Evolutionary conservation across 495 filamentous ascomycete genomes (phyloP), one percentile per base, ranked within the genome.

Genomic region (Pseudotulostoma volvatum): DNA sequence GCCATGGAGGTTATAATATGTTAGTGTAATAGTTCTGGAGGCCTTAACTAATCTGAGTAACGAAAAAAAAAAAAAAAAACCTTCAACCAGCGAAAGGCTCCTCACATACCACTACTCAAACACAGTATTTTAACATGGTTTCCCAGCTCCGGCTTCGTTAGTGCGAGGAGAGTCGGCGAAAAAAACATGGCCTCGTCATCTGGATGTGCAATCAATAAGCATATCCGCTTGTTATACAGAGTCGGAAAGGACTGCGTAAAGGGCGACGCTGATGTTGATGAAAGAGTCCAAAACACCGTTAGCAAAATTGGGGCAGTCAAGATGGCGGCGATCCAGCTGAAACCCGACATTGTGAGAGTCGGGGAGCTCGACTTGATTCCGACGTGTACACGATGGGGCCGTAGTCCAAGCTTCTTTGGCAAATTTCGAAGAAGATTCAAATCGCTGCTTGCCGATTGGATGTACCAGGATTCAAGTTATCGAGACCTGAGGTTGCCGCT

Each of bases 131-230:
- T 86, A 44, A 97, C 66, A 50, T 85, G 83, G 51, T 97, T 97
- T 1, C 84, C 79, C 15, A 78, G 59, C 41, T 74, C 71, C 52
- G 79, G 67, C 15, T 71, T 68, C 11, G 85, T 84, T 18, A 97
- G 68, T 3, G 79, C 74, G 38, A 92, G 64, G 2, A 97, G 69
- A 0, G 84, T 80, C 0, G 90, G 90, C 42, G 88, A 74, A 60
- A 97, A 97, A 66, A 97, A 97, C 90, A 97, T 97, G 47, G 90
- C 92, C 64, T 97, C 90, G 44, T 97, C 90, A 56, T 97, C 90
- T 0, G 90, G 90, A 59, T 97, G 90, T 3, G 90, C 90, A 55
- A 97, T 96, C 28, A 97, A 65, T 18, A 97, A 69, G 50, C 80
- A 79, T 44, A 94, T 83, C 44, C 80, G 69, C 63, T 92, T 86